phyloP scores from a whole-genome alignment of 2,329 filamentous ascomycete species.

The Fusarium pseudonygamai region DNA sequence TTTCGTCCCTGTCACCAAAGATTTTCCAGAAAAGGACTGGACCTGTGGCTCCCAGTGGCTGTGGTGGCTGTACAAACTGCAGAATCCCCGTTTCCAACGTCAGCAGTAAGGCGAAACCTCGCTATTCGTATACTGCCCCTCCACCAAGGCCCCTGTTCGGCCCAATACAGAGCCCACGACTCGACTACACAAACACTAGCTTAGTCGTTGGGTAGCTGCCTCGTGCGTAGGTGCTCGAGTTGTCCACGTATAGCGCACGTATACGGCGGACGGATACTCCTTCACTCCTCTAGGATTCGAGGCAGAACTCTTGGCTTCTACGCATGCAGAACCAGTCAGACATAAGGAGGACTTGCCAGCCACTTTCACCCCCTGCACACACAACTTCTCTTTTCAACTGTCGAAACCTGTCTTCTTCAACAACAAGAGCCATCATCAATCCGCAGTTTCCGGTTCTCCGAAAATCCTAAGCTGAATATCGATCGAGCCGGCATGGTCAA shows the following conservation, averaged over 20 bases:
- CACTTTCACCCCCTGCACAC: conserved; percentile 25
- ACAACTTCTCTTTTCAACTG: conserved; percentile 12
- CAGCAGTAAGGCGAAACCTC: conserved; percentile 26
- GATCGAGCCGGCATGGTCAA: conserved; percentile 37
- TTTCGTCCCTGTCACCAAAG: conserved; percentile 5
- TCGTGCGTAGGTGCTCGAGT: conserved; percentile 18
- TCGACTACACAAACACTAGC: conserved; percentile 37
- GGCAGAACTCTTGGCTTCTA: conserved; percentile 30
- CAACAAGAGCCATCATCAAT: conserved; percentile 6
- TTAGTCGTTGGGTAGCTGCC: conserved; percentile 35
- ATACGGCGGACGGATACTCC: conserved; percentile 22
- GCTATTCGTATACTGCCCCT: conserved; percentile 25
- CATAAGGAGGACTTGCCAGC: conserved; percentile 20
- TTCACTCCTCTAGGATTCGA: conserved; percentile 17
- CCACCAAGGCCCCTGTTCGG: conserved; percentile 26
- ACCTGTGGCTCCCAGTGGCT: conserved; percentile 24
- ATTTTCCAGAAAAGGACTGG: conserved; percentile 19
- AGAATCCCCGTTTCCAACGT: conserved; percentile 19
- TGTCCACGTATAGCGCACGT: conserved; percentile 40
- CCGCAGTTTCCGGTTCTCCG: conserved; percentile 28
- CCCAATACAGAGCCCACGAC: conserved; percentile 28
- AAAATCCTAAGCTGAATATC: conserved; percentile 18
- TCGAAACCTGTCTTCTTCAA: conserved; percentile 28
- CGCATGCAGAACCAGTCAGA: conserved; percentile 26
- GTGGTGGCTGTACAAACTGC: conserved; percentile 29